Conservation (phyloP, 352 stramenopile genomes). For the Pythium insidiosum region DNA sequence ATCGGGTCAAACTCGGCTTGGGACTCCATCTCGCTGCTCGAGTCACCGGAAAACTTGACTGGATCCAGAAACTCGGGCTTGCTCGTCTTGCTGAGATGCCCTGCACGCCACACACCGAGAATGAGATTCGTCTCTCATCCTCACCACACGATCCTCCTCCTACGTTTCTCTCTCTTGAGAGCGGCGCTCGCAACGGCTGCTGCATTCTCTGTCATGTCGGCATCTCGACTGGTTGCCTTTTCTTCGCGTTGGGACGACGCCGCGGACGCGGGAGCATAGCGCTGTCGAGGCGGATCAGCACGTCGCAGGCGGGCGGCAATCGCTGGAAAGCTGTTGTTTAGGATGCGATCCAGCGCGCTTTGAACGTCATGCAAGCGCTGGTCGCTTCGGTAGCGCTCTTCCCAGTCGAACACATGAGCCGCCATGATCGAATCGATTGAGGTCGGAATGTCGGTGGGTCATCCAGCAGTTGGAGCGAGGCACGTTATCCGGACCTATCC, state of each 20-base stretch:
- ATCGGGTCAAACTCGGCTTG: conserved; percentile 45
- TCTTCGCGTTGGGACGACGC: conserved; percentile 3
- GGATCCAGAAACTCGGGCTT: conserved; percentile 4
- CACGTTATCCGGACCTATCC: no score
- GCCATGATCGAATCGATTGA: not conserved
- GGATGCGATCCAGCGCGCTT: conserved; percentile 8
- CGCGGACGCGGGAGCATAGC: not conserved
- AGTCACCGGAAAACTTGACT: conserved; percentile 27
- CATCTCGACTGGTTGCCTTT: no score
- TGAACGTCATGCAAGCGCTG: conserved; percentile 25
- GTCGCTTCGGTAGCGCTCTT: conserved; percentile 3
- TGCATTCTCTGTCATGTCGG: no score
- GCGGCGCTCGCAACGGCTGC: no score
- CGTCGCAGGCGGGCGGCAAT: conserved; percentile 2
- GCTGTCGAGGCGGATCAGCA: not conserved
- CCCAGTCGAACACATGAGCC: conserved; percentile 7
- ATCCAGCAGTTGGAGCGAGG: no score
- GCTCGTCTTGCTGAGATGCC: no score
- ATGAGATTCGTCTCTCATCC: no score
- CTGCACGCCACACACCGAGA: no score
- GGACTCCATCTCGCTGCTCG: conserved; percentile 32
- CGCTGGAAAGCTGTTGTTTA: conserved; percentile 9
- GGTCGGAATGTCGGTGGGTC: no score
- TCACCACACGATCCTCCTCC: no score
- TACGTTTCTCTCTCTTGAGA: no score